Evolutionary conservation across 495 filamentous ascomycete genomes (phyloP).

Genomic region (Penicillium turbatum): DNA sequence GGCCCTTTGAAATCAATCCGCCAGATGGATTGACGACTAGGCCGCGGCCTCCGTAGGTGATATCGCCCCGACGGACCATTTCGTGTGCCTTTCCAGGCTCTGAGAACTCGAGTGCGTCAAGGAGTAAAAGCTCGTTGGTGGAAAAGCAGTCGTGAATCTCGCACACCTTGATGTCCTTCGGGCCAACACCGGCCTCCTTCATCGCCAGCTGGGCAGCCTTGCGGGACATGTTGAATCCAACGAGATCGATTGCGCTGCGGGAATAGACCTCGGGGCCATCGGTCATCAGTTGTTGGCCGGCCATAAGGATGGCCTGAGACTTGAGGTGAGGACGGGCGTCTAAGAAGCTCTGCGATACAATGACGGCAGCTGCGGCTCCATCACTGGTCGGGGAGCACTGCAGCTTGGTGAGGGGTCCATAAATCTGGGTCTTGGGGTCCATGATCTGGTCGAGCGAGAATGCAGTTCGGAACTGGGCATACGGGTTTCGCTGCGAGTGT

Average conservation of each 20-base stretch:
- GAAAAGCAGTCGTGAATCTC: slow-evolving; percentile 96
- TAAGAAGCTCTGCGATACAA: slow-evolving; percentile 83
- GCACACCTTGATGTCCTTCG: slow-evolving; percentile 71
- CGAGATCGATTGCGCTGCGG: slow-evolving; percentile 71
- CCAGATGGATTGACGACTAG: slow-evolving; percentile 85
- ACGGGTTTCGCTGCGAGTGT: slow-evolving; percentile 76
- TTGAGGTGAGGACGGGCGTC: slow-evolving; percentile 74
- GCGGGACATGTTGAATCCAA: slow-evolving; percentile 80
- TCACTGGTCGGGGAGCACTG: slow-evolving; percentile 87
- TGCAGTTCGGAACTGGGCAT: slow-evolving; percentile 86
- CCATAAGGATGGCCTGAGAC: slow-evolving; percentile 75
- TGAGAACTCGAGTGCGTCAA: slow-evolving; percentile 77
- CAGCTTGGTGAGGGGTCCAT: slow-evolving; percentile 71
- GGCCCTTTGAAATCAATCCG: slow-evolving; percentile 89
- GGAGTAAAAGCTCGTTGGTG: slow-evolving; percentile 80
- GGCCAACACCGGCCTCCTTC: slow-evolving; percentile 63
- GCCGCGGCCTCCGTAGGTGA: slow-evolving; percentile 77
- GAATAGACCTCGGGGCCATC: slow-evolving; percentile 72
- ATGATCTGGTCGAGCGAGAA: slow-evolving; percentile 84
- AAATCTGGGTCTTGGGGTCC: slow-evolving; percentile 61
- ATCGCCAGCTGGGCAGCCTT: slow-evolving; percentile 63
- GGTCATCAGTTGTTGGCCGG: slow-evolving; percentile 79
- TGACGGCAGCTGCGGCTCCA: slow-evolving; percentile 79
- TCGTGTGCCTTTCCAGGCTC: slow-evolving; percentile 81
- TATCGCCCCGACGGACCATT: slow-evolving; percentile 81